Conservation (phyloP, 345 rosid genomes). For the Populus pruinosa region DNA sequence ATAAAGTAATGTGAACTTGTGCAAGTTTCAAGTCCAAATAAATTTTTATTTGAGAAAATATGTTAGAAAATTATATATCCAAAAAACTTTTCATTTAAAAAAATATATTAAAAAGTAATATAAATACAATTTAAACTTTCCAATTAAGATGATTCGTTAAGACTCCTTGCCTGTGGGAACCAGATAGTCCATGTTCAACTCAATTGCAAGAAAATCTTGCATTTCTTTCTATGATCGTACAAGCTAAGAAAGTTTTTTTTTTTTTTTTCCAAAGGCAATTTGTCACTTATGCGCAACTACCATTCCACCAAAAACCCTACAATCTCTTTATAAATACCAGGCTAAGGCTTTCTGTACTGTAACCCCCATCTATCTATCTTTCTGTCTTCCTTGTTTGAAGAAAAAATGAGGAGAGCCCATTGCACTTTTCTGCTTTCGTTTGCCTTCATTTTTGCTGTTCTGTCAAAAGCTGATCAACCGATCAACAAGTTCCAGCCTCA, state of each 20-base stretch:
- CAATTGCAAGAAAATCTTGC: background rate
- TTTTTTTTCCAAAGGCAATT: background rate
- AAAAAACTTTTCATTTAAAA: too few relatives aligned
- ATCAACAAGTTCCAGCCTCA: constrained; percentile 35
- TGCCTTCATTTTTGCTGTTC: constrained; percentile 12
- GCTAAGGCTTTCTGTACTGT: background rate
- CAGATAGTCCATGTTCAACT: background rate
- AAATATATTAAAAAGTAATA: too few relatives aligned
- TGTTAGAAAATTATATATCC: too few relatives aligned
- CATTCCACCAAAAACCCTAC: background rate
- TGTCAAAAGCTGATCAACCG: constrained; percentile 20
- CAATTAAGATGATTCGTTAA: too few relatives aligned
- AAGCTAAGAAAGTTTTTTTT: too few relatives aligned
- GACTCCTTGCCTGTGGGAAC: background rate
- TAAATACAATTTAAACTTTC: too few relatives aligned
- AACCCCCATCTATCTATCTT: background rate
- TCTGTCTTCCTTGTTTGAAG: background rate
- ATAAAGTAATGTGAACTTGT: too few relatives aligned
- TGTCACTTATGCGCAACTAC: background rate
- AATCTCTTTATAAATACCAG: background rate
- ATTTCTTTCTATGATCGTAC: too few relatives aligned
- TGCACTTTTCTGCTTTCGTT: constrained; percentile 18
- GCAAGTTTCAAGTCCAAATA: too few relatives aligned
- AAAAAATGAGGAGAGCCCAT: constrained; percentile 21
- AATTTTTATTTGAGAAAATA: too few relatives aligned